Evolutionary conservation across 1,284 basidiomycete species (phyloP).

Genomic region (Sporisorium sorghi): DNA sequence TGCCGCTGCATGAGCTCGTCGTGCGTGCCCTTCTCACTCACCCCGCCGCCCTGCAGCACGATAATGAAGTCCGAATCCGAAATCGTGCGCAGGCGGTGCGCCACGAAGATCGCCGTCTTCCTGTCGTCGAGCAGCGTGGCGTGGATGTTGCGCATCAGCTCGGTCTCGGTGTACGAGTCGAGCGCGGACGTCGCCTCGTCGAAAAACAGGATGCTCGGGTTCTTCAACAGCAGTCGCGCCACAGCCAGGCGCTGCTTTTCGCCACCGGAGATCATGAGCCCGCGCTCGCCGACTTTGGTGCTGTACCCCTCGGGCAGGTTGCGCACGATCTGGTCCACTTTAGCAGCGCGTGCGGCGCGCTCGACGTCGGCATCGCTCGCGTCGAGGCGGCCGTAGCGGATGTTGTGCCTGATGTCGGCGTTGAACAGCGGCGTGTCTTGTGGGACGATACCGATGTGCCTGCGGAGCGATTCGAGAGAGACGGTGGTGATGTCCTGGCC

Average conservation of each 20-base stretch:
- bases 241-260: slow-evolving; percentile 97
- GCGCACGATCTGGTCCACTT: slow-evolving; percentile 84
- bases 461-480: slow-evolving; percentile 79
- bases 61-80: slow-evolving; percentile 76
- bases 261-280: slow-evolving; percentile 96
- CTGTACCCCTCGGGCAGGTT: slow-evolving; percentile 85
- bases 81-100: slow-evolving; percentile 81
- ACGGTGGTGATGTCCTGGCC: slow-evolving; percentile 85
- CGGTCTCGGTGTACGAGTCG: slow-evolving; percentile 92
- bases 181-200: slow-evolving; percentile 98
- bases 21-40: slow-evolving; percentile 62
- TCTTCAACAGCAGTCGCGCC: slow-evolving; percentile 89
- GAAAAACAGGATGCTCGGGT: slow-evolving; percentile 94
- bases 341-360: slow-evolving; percentile 84
- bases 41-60: slow-evolving; percentile 59
- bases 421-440: slow-evolving; percentile 99
- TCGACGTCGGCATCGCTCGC: slow-evolving; percentile 90
- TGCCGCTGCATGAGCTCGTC: slow-evolving; percentile 47
- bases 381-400: slow-evolving; percentile 89
- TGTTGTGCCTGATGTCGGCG: slow-evolving; percentile 91
- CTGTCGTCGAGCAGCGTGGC: slow-evolving; percentile 79
- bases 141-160: slow-evolving; percentile 95
- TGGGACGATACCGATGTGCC: slow-evolving; percentile 89
- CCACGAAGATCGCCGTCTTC: slow-evolving; percentile 86
- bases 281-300: slow-evolving; percentile 94